Percentiles rank a stretch among this genome's conserved stretches.
Evolutionary conservation across 169 alveolate species (phyloP).

Genomic region (Perkinsus olseni): DNA sequence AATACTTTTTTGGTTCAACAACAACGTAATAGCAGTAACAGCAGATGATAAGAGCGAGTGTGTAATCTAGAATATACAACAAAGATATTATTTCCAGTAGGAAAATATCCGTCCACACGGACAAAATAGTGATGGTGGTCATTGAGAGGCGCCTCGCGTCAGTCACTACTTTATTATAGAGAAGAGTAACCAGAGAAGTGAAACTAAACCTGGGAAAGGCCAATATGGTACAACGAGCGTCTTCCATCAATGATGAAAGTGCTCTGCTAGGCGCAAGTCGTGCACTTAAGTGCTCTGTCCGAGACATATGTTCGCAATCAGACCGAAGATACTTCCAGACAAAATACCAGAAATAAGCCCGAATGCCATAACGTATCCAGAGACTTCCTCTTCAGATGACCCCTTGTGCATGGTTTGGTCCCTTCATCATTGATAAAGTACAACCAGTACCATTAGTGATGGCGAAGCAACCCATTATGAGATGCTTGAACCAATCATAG

Average conservation of each 20-base stretch:
- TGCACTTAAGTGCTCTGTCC: not conserved
- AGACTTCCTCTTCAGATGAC: not conserved
- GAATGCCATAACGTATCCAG: not conserved
- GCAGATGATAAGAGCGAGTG: not conserved
- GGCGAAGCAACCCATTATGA: not conserved
- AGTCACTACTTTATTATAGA: not conserved
- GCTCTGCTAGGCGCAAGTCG: not conserved
- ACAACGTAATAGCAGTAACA: not conserved
- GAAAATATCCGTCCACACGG: not conserved
- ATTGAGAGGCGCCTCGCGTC: not conserved
- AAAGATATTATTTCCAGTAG: not conserved
- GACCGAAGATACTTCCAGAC: not conserved
- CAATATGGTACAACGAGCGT: not conserved
- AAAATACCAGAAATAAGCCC: not conserved
- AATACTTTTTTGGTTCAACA: not conserved
- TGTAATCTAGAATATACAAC: not conserved
- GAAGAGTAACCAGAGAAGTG: not conserved
- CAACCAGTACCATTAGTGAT: not conserved
- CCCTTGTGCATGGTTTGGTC: not conserved
- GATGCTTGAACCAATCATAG: not conserved
- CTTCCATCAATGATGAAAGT: not conserved
- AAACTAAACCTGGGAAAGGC: not conserved
- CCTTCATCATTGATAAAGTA: not conserved
- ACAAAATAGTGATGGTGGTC: not conserved
- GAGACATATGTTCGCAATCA: not conserved